These are phyloP conservation scores for Chalciporus chontae DNA, from an alignment of 768 basidiomycete species.

Conservation along the genomic window DNA sequence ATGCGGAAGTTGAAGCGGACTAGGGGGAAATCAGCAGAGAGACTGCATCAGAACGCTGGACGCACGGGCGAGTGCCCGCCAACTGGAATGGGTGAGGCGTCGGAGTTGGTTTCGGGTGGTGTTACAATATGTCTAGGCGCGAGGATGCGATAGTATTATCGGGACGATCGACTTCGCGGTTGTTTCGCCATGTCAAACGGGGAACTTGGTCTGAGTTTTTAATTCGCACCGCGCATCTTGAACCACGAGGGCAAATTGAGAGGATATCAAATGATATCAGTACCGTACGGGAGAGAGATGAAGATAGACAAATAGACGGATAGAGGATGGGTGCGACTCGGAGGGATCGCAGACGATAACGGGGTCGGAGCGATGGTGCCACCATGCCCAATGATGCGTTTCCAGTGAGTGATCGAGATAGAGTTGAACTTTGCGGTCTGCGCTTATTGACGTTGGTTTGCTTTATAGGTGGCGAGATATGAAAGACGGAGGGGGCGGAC, in stretches of 20 bases:
- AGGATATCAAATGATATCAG: background rate
- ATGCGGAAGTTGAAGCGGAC: no score
- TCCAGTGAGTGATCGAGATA: conserved; percentile 4
- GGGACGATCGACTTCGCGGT: background rate
- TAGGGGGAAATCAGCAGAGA: no score
- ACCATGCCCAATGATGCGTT: conserved; percentile 1
- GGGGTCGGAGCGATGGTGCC: background rate
- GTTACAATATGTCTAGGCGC: no score
- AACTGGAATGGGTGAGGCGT: background rate
- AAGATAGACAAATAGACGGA: background rate
- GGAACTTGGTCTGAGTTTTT: background rate
- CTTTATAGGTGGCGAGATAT: background rate
- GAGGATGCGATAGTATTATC: no score
- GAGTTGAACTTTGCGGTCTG: conserved; percentile 5
- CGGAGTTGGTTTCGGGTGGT: background rate
- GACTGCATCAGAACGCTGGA: no score
- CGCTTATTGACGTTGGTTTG: conserved; percentile 9
- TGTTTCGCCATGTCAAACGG: background rate
- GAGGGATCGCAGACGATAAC: no score
- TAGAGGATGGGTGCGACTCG: background rate
- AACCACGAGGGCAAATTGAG: background rate
- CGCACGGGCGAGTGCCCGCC: background rate
- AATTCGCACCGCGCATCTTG: background rate
- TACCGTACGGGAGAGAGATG: background rate
- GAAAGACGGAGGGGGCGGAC: conserved; percentile 5